Evolutionary conservation across 2,329 filamentous ascomycete species (phyloP).

Genomic region (Elsinoe australis): DNA sequence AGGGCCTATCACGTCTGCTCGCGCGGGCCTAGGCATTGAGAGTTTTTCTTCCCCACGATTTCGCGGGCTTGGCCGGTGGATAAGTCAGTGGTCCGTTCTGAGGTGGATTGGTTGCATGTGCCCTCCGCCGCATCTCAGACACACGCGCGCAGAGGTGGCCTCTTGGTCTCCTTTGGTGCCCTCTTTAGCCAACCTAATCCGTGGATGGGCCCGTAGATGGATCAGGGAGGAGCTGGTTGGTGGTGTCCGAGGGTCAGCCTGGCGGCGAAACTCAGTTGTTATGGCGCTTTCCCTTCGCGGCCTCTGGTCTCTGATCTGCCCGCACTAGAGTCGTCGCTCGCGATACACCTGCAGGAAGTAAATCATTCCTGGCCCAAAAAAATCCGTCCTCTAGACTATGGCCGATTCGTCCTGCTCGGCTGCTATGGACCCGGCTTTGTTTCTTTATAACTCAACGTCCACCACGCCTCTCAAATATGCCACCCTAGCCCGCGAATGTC

Average conservation of each 20-base stretch:
- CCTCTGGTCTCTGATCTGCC: constrained; percentile 15
- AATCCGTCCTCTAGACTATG: not conserved
- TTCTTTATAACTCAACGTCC: constrained; percentile 10
- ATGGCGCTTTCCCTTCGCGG: constrained; percentile 15
- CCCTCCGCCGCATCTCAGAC: too few species aligned
- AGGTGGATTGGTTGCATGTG: too few species aligned
- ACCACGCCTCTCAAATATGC: constrained; percentile 2
- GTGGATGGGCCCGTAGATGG: constrained; percentile 12
- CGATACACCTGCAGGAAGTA: constrained; percentile 14
- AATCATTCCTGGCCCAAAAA: constrained; percentile 15
- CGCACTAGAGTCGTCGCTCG: constrained; percentile 13
- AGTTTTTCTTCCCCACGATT: constrained; percentile 16
- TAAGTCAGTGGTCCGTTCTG: constrained; percentile 3
- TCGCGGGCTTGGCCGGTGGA: constrained; percentile 10
- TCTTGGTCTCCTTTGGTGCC: not conserved
- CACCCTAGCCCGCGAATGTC: not conserved
- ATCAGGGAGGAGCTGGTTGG: constrained; percentile 13
- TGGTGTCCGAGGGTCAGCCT: constrained; percentile 11
- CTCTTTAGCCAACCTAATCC: not conserved
- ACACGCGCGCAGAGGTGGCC: too few species aligned
- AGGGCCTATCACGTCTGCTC: too few species aligned
- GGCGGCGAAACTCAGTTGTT: constrained; percentile 8
- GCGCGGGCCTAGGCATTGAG: constrained; percentile 10
- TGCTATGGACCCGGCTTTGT: constrained; percentile 12
- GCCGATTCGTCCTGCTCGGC: constrained; percentile 11